These are phyloP conservation scores for Stereum hirsutum DNA, from an alignment of 1,284 basidiomycete genomes.

Conservation along the genomic window DNA sequence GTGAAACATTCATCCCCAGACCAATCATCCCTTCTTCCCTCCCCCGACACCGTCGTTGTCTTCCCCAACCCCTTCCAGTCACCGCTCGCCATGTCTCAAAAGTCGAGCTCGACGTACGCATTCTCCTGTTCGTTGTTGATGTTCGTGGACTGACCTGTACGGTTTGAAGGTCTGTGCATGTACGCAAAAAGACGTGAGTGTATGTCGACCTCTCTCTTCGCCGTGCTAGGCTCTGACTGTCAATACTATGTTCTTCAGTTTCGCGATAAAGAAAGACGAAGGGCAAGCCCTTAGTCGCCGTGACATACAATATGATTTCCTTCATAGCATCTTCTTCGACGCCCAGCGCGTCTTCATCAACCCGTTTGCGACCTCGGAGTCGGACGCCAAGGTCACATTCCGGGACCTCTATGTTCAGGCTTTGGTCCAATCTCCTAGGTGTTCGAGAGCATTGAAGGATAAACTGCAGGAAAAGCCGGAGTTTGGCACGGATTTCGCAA, in stretches of 20 bases:
- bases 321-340: constrained; percentile 61
- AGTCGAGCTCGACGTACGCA: background rate
- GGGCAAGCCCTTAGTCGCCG: constrained; percentile 51
- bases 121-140: background rate
- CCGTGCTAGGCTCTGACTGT: background rate
- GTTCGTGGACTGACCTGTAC: background rate
- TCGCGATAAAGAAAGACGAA: constrained; percentile 48
- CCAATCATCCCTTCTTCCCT: too few relatives aligned
- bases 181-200: constrained; percentile 24
- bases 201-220: background rate
- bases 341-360: constrained; percentile 45
- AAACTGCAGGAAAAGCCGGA: constrained; percentile 57
- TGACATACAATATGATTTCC: constrained; percentile 72
- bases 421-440: constrained; percentile 60
- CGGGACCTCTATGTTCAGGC: constrained; percentile 71
- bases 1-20: too few relatives aligned
- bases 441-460: constrained; percentile 54
- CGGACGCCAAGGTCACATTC: constrained; percentile 38
- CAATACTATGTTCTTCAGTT: too few relatives aligned
- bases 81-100: background rate
- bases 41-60: too few relatives aligned
- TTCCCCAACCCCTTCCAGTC: background rate
- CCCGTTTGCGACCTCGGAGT: constrained; percentile 21
- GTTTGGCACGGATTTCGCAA: constrained; percentile 71
- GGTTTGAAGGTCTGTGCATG: too few relatives aligned